phyloP scores from a whole-genome alignment of 139 green algal genomes.

The Protoeuglena noctilucae region DNA sequence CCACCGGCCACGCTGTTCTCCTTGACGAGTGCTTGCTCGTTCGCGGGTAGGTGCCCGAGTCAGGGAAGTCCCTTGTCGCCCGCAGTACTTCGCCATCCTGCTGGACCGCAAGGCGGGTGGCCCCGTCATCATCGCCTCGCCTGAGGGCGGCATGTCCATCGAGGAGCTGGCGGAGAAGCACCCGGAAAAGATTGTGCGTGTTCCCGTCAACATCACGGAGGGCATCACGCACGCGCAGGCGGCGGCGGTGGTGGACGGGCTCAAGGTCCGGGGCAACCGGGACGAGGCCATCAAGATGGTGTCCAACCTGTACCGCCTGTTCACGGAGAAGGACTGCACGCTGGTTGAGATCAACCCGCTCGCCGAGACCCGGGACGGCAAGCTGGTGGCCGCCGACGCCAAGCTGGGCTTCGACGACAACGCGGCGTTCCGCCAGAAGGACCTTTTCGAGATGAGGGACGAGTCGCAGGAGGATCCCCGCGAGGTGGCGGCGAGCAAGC shows the following conservation, averaged over 20 bases:
- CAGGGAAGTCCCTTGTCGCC: too few species aligned
- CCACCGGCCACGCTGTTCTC: too few species aligned
- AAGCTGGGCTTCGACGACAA: conserved; percentile 99
- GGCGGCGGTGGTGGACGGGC: conserved; percentile 17
- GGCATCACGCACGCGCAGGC: conserved; percentile 77
- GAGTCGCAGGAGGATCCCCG: conserved; percentile 69
- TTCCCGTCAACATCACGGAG: conserved; percentile 68
- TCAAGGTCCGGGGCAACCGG: conserved; percentile 1
- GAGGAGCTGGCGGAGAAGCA: conserved; percentile 95
- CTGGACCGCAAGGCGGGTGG: conserved; percentile 67
- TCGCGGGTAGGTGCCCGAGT: too few species aligned
- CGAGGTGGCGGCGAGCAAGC: conserved; percentile 71
- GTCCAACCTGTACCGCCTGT: conserved; percentile 73
- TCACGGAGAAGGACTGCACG: conserved; percentile 81
- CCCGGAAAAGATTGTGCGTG: conserved; percentile 94
- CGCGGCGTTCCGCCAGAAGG: conserved; percentile 83
- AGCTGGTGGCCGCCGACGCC: conserved; percentile 84
- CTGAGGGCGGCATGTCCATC: conserved; percentile 84
- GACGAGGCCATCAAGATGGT: conserved; percentile 31
- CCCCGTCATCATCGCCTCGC: conserved; percentile 68
- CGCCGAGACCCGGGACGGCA: conserved; percentile 59
- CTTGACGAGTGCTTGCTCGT: too few species aligned
- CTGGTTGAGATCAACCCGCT: conserved; percentile 98
- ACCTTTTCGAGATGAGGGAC: conserved; percentile 76
- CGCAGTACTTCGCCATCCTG: conserved; percentile 98